Evolutionary conservation across 2,329 filamentous ascomycete species (phyloP), one percentile per base, ranked within the genome.

Genomic region (Colletotrichum sp.): DNA sequence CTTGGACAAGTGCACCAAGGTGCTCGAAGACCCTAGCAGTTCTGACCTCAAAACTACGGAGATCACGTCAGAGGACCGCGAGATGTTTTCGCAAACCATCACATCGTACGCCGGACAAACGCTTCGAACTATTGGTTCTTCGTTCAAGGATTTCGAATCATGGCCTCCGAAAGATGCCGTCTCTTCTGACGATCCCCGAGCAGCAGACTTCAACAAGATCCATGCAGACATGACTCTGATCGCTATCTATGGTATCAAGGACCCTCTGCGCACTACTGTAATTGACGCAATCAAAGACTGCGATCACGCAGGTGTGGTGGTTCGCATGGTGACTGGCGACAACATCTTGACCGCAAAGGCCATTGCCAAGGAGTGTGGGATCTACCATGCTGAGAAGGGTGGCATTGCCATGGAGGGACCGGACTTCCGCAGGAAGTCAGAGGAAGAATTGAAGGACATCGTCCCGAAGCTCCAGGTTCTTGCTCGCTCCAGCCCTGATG

Each of bases 401-500:
- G 90, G 93, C 57, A 91, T 92, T 77, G 74, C 74, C 43, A 92
- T 93, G 84, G 84, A 87, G 18, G 85, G 85, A 0, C 79, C 74
- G 81, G 92, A 81, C 85, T 94, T 94, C 87, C 76, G 92, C 85
- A 83, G 90, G 88, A 83, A 87, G 4, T 81, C 80, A 2, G 92
- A 92, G 48, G 64, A 89, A 82, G 79, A 88, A 18, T 80, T 84
- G 82, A 82, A 90, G 68, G 85, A 86, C 3, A 84, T 91, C 26
- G 90, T 93, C 55, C 91, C 91, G 7, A 90, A 92, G 61, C 87
- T 95, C 3, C 92, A 93, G 78, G 92, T 95, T 21, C 87, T 95
- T 60, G 93, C 93, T 32, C 89, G 93, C 66, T 94, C 93, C 0
- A 93, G 92, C 59, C 93, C 93, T 0, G 92, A 94, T 77, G 93